phyloP scores from a whole-genome alignment of 768 basidiomycete species.

The Kwoniella sp. region DNA sequence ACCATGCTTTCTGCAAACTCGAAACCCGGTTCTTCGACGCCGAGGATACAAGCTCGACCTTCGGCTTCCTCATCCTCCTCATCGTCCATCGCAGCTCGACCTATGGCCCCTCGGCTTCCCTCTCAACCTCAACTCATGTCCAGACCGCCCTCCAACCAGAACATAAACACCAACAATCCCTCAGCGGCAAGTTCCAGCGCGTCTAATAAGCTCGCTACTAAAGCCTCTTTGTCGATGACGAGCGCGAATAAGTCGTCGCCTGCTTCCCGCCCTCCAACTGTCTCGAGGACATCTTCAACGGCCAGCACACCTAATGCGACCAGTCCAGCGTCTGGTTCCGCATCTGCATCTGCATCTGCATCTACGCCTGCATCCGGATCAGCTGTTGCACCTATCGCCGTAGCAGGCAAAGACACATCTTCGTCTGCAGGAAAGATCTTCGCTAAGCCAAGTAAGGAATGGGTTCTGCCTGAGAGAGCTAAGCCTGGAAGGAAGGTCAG shows the following conservation, averaged over 20 bases:
- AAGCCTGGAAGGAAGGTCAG: conserved; percentile 53
- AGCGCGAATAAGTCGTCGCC: neutral
- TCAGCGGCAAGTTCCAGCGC: neutral
- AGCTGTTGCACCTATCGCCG: neutral
- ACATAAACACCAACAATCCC: neutral
- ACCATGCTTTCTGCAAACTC: conserved; percentile 23
- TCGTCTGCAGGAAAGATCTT: conserved; percentile 52
- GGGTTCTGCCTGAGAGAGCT: conserved; percentile 54
- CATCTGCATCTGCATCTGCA: neutral
- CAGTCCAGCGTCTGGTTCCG: conserved; percentile 3
- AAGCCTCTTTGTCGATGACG: neutral
- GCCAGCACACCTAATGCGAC: conserved; percentile 7
- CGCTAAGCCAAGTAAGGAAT: conserved; percentile 53
- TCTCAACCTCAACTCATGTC: conserved; percentile 5
- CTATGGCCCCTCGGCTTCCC: conserved; percentile 10
- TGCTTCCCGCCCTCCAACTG: conserved; percentile 1
- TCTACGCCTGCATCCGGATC: too few relatives aligned
- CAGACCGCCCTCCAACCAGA: neutral
- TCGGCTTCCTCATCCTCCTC: conserved; percentile 1
- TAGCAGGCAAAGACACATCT: conserved; percentile 47
- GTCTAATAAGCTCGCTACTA: neutral
- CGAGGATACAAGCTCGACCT: conserved; percentile 22
- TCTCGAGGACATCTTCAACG: conserved; percentile 5
- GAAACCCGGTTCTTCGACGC: neutral
- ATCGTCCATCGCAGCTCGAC: neutral